These are phyloP conservation scores for Borealophlyctis nickersoniae DNA, from an alignment of 192 early-diverging fungal species.

Conservation along the genomic window DNA sequence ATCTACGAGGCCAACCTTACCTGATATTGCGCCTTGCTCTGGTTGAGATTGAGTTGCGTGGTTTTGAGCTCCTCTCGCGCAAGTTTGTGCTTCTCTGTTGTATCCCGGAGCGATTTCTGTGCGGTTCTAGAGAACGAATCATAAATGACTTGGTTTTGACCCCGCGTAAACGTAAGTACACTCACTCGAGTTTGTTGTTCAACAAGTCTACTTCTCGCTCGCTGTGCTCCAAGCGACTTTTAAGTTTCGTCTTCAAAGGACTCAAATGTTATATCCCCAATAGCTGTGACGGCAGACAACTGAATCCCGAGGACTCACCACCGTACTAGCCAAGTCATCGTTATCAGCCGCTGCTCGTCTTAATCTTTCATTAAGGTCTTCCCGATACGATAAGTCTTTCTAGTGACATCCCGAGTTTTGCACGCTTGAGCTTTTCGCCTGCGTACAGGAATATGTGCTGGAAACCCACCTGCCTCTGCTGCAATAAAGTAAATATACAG, in stretches of 20 bases:
- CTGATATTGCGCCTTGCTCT: slow-evolving; percentile 28
- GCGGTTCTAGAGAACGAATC: neutral
- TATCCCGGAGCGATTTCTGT: slow-evolving; percentile 18
- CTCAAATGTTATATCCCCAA: neutral
- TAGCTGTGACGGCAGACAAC: neutral
- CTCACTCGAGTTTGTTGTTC: slow-evolving; percentile 19
- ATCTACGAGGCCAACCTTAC: slow-evolving; percentile 1
- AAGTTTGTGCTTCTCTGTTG: slow-evolving; percentile 16
- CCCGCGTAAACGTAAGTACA: neutral
- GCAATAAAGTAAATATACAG: slow-evolving; percentile 29
- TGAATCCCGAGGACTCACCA: slow-evolving; percentile 2
- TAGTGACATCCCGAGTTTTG: neutral
- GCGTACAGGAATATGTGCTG: neutral
- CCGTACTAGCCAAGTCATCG: slow-evolving; percentile 18
- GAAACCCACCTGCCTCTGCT: slow-evolving; percentile 20
- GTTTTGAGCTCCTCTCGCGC: slow-evolving; percentile 33
- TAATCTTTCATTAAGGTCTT: slow-evolving; percentile 24
- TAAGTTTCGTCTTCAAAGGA: slow-evolving; percentile 11
- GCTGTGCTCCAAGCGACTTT: slow-evolving; percentile 21
- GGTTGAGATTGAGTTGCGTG: slow-evolving; percentile 15
- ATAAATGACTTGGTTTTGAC: neutral
- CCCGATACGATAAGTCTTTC: slow-evolving; percentile 28
- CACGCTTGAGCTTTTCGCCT: neutral
- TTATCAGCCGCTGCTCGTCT: slow-evolving; percentile 16
- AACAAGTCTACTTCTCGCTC: slow-evolving; percentile 7